Evolutionary conservation across 305 asterid species (phyloP), one percentile per base, ranked within the genome.

Genomic region (Fraxinus nigra): DNA sequence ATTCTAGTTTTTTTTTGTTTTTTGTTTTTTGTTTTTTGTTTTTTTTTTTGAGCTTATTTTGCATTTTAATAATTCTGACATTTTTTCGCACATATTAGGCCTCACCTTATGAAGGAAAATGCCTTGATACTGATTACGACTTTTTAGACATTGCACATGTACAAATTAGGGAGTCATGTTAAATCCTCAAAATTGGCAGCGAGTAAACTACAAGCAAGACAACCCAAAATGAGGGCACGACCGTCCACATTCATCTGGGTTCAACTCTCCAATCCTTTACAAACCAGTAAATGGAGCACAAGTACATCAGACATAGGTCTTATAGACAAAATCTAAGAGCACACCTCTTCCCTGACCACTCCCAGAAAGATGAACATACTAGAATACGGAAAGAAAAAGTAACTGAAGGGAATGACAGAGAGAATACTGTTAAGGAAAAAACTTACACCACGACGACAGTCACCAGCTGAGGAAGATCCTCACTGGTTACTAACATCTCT

Each of bases 371-470:
- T 56, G 78, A 61, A 40, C 56, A 32, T 75, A 48, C 34, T 28
- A 20, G 48, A 77, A 24, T 76, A 76, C 75, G 28, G 46, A 80
- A 34, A 70, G 24, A 70, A 26, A 22, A 26, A 63, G 34, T 10
- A 24, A 63, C 34, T 24, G 72, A 63, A 63, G 63, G 24, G 46
- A 63, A 59, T 14, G 77, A 70, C 38, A 34, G 28, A 63, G 65
- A 54, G 69, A 24, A 59, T 37, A 43, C 67, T 65, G 67, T 75
- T 18, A 1, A 30, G 9, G 13, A 77, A 76, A 70, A 59, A 61
- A 87, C 97, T 88, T 93, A 95, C 99, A 93, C 97, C 77, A 95
- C 97, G 65, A 94, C 94, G 78, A 91, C 91, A 38, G 94, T 79
- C 0, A 94, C 97, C 80, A 94, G 80, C 46, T 92, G 97, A 78